Evolutionary conservation across 2,329 filamentous ascomycete species (phyloP), one percentile per base, ranked within the genome.

Genomic region (Magnaporthiopsis rhizophila): DNA sequence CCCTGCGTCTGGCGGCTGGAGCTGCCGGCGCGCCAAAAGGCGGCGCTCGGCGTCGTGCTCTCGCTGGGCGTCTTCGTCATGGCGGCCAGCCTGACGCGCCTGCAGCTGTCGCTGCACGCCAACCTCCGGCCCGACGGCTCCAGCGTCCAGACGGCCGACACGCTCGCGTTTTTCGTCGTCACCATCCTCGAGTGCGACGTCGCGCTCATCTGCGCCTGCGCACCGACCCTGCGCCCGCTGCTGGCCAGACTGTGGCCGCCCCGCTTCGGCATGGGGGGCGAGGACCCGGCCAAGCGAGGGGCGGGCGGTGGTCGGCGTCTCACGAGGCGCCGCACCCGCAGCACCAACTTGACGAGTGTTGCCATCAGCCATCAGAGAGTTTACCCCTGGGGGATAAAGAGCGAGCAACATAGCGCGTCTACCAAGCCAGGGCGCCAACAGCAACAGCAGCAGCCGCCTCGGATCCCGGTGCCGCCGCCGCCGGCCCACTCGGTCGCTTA

Each of bases 21-120:
- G 11, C 66, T 80, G 13, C 73, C 73, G 18, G 70, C 71, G n/a
- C 74, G 76, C 58, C 79, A 80, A 67, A 83, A 80, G 70, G 58
- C 77, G 1, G 76, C 76, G 45, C 73, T 82, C 3, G 71, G 72
- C 1, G 59, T 77, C 24, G 79, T 83, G 71, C 74, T 83, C 62
- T 76, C 74, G 13, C 71, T 83, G 18, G 77, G 80, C 34, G 67
- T 76, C 21, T 77, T 81, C 61, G 74, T 75, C 15, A 68, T 78
- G 7, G 73, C 70, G 6, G 74, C 76, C 21, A 73, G 75, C 53
- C 68, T 77, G 59, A 71, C 76, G 18, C 72, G 76, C 1, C 56
- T 72, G 66, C 66, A 74, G 67, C 68, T 76, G 8, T 71, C 68
- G 28, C 66, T 75, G 30, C 69, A 69, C 38, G 66, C 68, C 30